phyloP scores from a whole-genome alignment of 2,329 filamentous ascomycete genomes.

The Colletotrichum viniferum region DNA sequence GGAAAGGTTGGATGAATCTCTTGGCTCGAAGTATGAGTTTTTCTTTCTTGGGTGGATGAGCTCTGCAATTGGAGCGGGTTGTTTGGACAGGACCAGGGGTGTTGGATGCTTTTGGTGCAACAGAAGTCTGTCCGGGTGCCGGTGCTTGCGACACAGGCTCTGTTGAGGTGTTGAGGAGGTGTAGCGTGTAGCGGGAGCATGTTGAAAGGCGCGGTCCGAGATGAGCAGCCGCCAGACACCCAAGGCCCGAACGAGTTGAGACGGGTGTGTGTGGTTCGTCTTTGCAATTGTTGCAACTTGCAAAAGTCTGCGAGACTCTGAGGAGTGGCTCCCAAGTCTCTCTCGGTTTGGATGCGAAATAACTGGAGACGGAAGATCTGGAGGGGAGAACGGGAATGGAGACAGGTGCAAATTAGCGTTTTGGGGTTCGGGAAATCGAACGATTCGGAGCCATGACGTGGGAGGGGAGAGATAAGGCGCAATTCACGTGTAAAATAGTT shows the following conservation, averaged over 20 bases:
- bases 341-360: neutral
- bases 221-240: neutral
- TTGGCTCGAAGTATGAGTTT: neutral
- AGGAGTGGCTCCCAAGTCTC: neutral
- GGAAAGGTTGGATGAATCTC: neutral
- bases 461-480: constrained; percentile 11
- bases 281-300: neutral
- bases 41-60: neutral
- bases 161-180: neutral
- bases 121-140: neutral
- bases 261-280: neutral
- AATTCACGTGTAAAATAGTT: constrained; percentile 20
- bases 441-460: constrained; percentile 13
- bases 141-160: neutral
- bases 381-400: neutral
- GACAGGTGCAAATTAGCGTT: neutral
- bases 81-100: neutral
- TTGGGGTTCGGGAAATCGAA: neutral
- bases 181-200: neutral
- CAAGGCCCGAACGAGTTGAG: neutral
- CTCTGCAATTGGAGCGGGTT: neutral
- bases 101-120: neutral
- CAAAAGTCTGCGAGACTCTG: neutral
- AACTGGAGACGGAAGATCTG: neutral
- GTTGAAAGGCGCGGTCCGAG: neutral